phyloP scores from a whole-genome alignment of 768 basidiomycete species.

The Lyophyllum semitale region DNA sequence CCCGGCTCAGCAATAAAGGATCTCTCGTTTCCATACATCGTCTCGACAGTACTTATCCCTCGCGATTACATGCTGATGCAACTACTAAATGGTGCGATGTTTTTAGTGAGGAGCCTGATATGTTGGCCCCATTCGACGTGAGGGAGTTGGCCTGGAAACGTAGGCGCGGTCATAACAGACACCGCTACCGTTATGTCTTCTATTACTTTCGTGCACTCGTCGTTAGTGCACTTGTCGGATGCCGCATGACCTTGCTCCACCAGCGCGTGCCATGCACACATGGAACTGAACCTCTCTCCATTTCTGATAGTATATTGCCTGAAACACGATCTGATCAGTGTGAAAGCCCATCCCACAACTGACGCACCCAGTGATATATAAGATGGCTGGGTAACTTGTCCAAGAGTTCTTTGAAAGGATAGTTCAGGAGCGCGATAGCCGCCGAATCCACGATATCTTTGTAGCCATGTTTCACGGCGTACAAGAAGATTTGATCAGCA shows the following conservation, averaged over 20 bases:
- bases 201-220: too few relatives aligned
- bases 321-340: neutral
- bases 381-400: neutral
- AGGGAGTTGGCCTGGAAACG: too few relatives aligned
- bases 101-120: too few relatives aligned
- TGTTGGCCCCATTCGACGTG: too few relatives aligned
- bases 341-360: neutral
- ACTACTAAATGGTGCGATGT: too few relatives aligned
- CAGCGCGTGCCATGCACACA: neutral
- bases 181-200: too few relatives aligned
- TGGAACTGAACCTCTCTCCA: neutral
- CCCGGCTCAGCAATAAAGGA: too few relatives aligned
- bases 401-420: neutral
- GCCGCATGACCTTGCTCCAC: neutral
- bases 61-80: too few relatives aligned
- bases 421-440: neutral
- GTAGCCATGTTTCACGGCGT: neutral
- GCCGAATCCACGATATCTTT: neutral
- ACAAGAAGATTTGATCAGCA: neutral
- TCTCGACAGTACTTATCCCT: too few relatives aligned
- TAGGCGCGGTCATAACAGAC: too few relatives aligned
- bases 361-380: neutral
- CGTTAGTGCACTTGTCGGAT: too few relatives aligned
- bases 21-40: too few relatives aligned
- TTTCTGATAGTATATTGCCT: neutral